These are phyloP conservation scores for Ganoderma lucidum DNA, from an alignment of 1,284 basidiomycete species.

Conservation along the genomic window DNA sequence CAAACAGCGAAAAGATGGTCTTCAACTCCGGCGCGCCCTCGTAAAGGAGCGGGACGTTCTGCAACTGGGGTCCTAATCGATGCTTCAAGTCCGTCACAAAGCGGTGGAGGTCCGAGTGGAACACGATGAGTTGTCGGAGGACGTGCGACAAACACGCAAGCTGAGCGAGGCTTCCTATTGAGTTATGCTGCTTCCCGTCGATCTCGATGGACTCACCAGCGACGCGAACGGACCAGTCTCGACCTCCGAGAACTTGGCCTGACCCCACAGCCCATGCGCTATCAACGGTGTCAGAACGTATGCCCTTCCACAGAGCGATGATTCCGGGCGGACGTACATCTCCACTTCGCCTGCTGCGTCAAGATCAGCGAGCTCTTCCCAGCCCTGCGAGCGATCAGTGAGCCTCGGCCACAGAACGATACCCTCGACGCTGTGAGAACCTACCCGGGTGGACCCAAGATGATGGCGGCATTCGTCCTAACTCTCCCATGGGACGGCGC, in stretches of 20 bases:
- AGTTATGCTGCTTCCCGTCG: background rate
- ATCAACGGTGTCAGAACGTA: background rate
- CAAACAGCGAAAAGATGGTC: constrained; percentile 65
- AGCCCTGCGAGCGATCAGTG: constrained; percentile 48
- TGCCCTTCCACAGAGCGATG: background rate
- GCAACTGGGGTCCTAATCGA: constrained; percentile 70
- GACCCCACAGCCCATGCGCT: constrained; percentile 79
- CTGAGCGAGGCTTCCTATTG: constrained; percentile 42
- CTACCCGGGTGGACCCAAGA: constrained; percentile 72
- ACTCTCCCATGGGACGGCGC: constrained; percentile 48
- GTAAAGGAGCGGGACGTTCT: constrained; percentile 72
- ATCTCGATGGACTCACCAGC: constrained; percentile 50
- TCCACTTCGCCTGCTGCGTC: constrained; percentile 74
- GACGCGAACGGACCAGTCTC: constrained; percentile 74
- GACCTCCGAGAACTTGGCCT: constrained; percentile 72
- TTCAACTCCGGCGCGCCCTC: constrained; percentile 73
- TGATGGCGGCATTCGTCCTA: constrained; percentile 65
- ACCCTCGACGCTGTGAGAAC: constrained; percentile 19
- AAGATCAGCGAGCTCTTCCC: constrained; percentile 78
- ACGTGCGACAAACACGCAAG: constrained; percentile 72
- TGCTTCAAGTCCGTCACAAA: constrained; percentile 66
- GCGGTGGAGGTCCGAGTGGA: constrained; percentile 72
- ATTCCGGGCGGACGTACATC: constrained; percentile 53
- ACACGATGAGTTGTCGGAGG: constrained; percentile 74
- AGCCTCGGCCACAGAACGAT: background rate